phyloP scores from a whole-genome alignment of 2,329 filamentous ascomycete genomes.

The Xylariaceae sp. region DNA sequence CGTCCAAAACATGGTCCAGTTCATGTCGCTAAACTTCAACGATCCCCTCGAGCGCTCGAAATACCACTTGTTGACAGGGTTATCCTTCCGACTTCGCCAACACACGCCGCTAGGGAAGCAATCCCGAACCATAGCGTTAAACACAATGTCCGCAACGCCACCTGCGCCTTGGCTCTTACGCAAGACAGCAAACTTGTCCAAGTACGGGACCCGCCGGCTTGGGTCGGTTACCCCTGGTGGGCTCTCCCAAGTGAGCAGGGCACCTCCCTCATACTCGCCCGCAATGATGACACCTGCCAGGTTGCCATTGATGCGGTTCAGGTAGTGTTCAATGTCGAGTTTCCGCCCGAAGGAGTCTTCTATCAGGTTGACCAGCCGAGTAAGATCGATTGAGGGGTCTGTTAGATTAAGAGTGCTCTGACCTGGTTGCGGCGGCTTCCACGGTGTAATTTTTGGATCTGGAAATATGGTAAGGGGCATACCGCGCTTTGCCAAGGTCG shows the following conservation, averaged over 20 bases:
- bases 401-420: constrained; percentile 62
- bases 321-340: constrained; percentile 77
- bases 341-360: constrained; percentile 88
- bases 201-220: constrained; percentile 75
- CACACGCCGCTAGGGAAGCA: constrained; percentile 87
- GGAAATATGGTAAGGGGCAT: constrained; percentile 85
- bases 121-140: constrained; percentile 86
- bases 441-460: constrained; percentile 58
- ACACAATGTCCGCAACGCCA: constrained; percentile 91
- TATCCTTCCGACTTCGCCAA: constrained; percentile 84
- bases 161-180: constrained; percentile 83
- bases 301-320: constrained; percentile 71
- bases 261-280: constrained; percentile 92
- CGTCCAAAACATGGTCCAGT: constrained; percentile 99
- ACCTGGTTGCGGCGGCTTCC: constrained; percentile 60
- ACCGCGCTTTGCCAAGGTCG: constrained; percentile 84
- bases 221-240: constrained; percentile 55
- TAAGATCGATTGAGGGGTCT: constrained; percentile 76
- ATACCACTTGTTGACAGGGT: constrained; percentile 99
- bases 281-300: constrained; percentile 91
- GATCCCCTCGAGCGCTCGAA: constrained; percentile 85
- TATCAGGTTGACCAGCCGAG: constrained; percentile 77
- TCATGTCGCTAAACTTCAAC: constrained; percentile 71
- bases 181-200: constrained; percentile 95
- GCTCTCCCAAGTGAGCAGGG: constrained; percentile 89